Evolutionary conservation across 805 yeast species (phyloP).

Genomic region (Myxozyma geophila): DNA sequence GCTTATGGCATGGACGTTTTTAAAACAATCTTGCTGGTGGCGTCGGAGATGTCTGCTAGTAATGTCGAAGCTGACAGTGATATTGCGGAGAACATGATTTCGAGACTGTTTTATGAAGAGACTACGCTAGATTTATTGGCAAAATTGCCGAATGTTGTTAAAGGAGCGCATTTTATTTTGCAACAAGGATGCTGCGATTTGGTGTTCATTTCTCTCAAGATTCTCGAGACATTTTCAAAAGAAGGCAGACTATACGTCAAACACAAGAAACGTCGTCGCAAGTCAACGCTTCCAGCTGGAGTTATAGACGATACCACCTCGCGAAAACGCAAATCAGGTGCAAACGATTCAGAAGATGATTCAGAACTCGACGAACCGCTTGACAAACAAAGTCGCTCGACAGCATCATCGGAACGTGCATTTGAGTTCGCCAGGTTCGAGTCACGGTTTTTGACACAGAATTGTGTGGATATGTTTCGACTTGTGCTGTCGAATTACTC

Average conservation of each 20-base stretch:
- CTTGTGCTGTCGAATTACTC: conserved; percentile 61
- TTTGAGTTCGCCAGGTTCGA: conserved; percentile 54
- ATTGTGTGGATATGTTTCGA: conserved; percentile 68
- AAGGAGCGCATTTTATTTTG: conserved; percentile 61
- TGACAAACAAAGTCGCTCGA: conserved; percentile 35
- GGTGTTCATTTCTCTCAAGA: conserved; percentile 65
- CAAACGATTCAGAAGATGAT: conserved; percentile 44
- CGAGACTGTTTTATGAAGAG: conserved; percentile 73
- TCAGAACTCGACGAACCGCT: conserved; percentile 44
- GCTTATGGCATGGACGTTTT: conserved; percentile 74
- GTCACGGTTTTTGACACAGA: conserved; percentile 57
- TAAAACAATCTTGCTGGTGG: conserved; percentile 55
- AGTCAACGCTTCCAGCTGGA: not conserved
- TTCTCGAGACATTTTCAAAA: conserved; percentile 67
- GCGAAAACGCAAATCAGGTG: conserved; percentile 34
- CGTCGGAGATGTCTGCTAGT: conserved; percentile 50
- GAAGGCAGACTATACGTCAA: conserved; percentile 59
- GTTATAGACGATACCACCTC: not conserved
- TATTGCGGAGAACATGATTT: conserved; percentile 61
- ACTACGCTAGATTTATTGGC: conserved; percentile 60
- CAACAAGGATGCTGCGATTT: conserved; percentile 65
- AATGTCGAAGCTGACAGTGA: conserved; percentile 54
- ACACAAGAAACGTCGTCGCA: conserved; percentile 45
- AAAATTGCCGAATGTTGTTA: conserved; percentile 64
- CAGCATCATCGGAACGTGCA: conserved; percentile 50